These are phyloP conservation scores for Talaromyces marneffei DNA, from an alignment of 2,329 filamentous ascomycete genomes.

Conservation along the genomic window DNA sequence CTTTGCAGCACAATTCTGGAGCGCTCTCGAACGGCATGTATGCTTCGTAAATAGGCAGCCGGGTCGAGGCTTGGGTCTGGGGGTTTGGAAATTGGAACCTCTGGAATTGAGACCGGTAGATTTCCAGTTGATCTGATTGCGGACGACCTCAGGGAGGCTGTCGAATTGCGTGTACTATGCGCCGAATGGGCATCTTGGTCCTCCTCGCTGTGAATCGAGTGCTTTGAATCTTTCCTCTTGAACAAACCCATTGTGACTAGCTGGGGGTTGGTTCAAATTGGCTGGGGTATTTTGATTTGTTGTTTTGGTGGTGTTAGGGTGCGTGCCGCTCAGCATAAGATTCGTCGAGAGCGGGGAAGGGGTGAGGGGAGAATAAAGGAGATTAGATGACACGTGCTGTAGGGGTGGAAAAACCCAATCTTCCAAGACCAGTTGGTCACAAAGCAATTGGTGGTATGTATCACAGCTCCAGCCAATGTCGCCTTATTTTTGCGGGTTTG, in stretches of 20 bases:
- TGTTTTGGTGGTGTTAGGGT: not conserved
- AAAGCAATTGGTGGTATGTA: not conserved
- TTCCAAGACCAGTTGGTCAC: not conserved
- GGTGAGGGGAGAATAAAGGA: not conserved
- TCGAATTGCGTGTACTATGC: conserved; percentile 40
- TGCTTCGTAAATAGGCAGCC: conserved; percentile 81
- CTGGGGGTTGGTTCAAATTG: not conserved
- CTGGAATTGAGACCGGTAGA: conserved; percentile 54
- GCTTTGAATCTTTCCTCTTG: conserved; percentile 43
- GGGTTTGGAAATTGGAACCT: conserved; percentile 73
- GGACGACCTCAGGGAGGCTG: conserved; percentile 48
- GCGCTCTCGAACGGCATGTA: conserved; percentile 79
- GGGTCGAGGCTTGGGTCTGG: conserved; percentile 86
- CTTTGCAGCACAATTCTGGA: conserved; percentile 68
- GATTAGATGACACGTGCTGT: conserved; percentile 4
- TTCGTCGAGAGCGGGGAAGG: not conserved
- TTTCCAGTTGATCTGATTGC: conserved; percentile 42
- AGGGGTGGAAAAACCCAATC: not conserved
- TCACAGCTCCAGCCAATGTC: not conserved
- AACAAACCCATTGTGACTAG: conserved; percentile 40
- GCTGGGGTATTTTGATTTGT: too few relatives aligned
- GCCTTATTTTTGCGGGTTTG: not conserved
- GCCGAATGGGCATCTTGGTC: conserved; percentile 37
- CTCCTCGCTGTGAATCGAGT: conserved; percentile 34
- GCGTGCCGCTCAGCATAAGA: not conserved